Percentiles rank a stretch among this genome's conserved stretches.
These are phyloP conservation scores for Stephania cephalantha DNA, from an alignment of 164 flowering plant species.

Conservation along the genomic window DNA sequence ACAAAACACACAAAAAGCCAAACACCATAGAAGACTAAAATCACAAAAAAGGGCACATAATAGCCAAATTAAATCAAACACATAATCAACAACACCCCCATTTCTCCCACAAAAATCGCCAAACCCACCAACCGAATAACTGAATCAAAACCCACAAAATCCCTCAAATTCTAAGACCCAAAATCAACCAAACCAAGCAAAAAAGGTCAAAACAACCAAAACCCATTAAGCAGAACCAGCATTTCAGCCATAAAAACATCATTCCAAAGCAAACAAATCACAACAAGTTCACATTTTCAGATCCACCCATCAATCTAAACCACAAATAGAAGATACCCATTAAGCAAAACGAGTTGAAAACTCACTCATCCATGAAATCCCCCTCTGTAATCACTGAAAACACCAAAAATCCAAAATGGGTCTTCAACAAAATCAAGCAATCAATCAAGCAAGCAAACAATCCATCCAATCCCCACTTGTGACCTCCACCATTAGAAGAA, in stretches of 20 bases:
- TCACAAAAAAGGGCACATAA: neutral
- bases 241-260: conserved; percentile 4
- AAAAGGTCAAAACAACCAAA: conserved; percentile 7
- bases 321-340: neutral
- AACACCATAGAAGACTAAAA: neutral
- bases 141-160: conserved; percentile 13
- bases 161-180: neutral
- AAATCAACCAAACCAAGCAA: conserved; percentile 1
- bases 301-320: conserved; percentile 8
- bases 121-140: conserved; percentile 13
- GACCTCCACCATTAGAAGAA: conserved; percentile 10
- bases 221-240: conserved; percentile 17
- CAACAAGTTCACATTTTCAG: conserved; percentile 1
- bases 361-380: conserved; percentile 27
- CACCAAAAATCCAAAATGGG: neutral
- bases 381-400: conserved; percentile 12
- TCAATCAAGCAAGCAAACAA: neutral
- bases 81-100: neutral
- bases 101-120: neutral
- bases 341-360: neutral
- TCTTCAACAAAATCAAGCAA: neutral
- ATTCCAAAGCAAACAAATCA: no score
- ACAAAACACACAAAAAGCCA: neutral
- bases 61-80: conserved; percentile 6
- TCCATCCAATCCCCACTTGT: neutral